Evolutionary conservation across 2,329 filamentous ascomycete genomes (phyloP), one percentile per base, ranked within the genome.

Genomic region (Boeremia exigua): DNA sequence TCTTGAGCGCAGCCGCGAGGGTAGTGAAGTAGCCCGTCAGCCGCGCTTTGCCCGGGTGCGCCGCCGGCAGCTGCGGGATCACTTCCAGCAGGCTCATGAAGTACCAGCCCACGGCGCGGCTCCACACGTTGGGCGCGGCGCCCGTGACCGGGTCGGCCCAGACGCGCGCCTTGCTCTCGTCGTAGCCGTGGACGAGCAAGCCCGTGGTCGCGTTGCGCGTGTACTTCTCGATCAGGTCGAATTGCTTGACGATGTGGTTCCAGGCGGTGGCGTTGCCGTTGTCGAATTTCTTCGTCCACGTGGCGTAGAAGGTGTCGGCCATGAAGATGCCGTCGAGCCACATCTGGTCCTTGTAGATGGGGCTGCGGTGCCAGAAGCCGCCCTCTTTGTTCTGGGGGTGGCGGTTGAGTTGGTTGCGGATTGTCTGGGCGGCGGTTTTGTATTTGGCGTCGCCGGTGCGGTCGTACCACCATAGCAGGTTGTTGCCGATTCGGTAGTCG

Each of bases 281-380:
- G 9, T 70, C 62, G 57, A 76, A 75, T 6, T 61, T 50, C 6
- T 39, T 30, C 3, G 73, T 74, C 40, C 62, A 70, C n/a, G 66
- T 66, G 1, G 68, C 62, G 49, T 69, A 69, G 56, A 69, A 69
- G 36, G 50, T 61, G 14, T 66, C 59, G 0, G 65, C 69, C 70
- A 73, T 73, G 60, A 68, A 73, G n/a, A 74, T 79, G 0, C 82
- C 82, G 54, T 83, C 81, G 0, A 84, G 74, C 81, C 82, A 83
- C 81, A 83, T 82, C 60, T 84, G 79, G 54, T 81, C 74, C 8
- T 73, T 72, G 55, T 81, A 82, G 0, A 73, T 67, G 36, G 78
- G 66, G 14, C 72, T 59, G 0, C 77, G 70, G 58, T 84, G 81
- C 81, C 81, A 84, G 70, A 84, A 81, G 0, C 82, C 82, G 6